These are phyloP conservation scores for Malus hybrid DNA, from an alignment of 331 rosid genomes.

Conservation along the genomic window DNA sequence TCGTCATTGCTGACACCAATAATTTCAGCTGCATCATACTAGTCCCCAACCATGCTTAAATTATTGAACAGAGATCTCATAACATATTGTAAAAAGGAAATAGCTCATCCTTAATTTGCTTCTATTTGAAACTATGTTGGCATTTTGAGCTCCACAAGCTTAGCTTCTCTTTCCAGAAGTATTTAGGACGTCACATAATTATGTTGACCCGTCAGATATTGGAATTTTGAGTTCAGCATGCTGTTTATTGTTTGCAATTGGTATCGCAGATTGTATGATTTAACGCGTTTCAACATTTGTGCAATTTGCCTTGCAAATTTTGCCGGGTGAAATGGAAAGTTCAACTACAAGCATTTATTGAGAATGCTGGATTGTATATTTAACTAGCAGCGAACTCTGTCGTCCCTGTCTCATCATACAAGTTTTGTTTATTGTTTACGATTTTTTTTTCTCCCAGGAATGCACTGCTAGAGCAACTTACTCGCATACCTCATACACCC, in stretches of 20 bases:
- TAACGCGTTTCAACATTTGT: neutral
- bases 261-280: neutral
- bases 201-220: neutral
- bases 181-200: neutral
- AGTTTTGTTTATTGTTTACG: neutral
- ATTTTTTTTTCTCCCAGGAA: slow-evolving; percentile 29
- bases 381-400: neutral
- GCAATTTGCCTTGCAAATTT: neutral
- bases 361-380: neutral
- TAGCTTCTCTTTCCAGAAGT: neutral
- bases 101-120: neutral
- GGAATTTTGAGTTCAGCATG: neutral
- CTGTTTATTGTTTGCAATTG: neutral
- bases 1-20: neutral
- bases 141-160: neutral
- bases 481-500: slow-evolving; percentile 81
- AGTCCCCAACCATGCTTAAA: too few relatives aligned
- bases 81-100: neutral
- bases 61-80: neutral
- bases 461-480: slow-evolving; percentile 62
- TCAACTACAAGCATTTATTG: neutral
- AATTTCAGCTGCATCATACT: neutral
- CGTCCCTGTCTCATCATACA: neutral
- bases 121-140: neutral
- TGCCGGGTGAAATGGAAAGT: neutral